phyloP scores from a whole-genome alignment of 768 basidiomycete genomes.

The Xerocomus potaroensis region DNA sequence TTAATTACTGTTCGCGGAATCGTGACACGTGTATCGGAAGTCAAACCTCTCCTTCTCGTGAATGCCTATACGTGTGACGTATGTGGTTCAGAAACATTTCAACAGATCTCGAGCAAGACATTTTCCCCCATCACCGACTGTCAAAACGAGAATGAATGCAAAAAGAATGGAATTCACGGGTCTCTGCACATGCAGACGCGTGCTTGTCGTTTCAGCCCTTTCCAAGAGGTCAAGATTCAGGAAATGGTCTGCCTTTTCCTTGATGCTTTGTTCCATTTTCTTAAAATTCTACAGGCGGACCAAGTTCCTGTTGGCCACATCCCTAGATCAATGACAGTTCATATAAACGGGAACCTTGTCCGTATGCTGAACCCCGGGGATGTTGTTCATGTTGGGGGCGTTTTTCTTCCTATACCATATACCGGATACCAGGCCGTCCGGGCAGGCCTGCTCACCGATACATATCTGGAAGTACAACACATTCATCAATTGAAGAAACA shows the following conservation, averaged over 20 bases:
- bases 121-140: slow-evolving; percentile 90
- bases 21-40: slow-evolving; percentile 97
- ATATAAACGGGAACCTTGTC: slow-evolving; percentile 85
- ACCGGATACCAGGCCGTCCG: slow-evolving; percentile 96
- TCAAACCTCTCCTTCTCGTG: slow-evolving; percentile 94
- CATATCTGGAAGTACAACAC: slow-evolving; percentile 89
- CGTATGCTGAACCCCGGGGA: slow-evolving; percentile 94
- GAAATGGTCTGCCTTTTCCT: slow-evolving; percentile 70
- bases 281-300: slow-evolving; percentile 60
- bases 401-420: slow-evolving; percentile 96
- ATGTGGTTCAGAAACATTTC: slow-evolving; percentile 98
- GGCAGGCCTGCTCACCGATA: slow-evolving; percentile 94
- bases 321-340: slow-evolving; percentile 96
- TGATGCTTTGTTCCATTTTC: not conserved
- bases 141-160: slow-evolving; percentile 80
- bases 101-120: slow-evolving; percentile 89
- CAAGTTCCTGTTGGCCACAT: slow-evolving; percentile 99
- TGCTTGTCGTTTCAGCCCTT: slow-evolving; percentile 94
- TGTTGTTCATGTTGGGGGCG: slow-evolving; percentile 91
- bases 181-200: slow-evolving; percentile 98
- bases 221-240: slow-evolving; percentile 98
- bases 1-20: slow-evolving; percentile 97
- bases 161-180: slow-evolving; percentile 81
- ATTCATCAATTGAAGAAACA: slow-evolving; percentile 96
- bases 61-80: slow-evolving; percentile 98